Evolutionary conservation across 805 yeast species (phyloP).

Genomic region (Kazachstania bromeliacearum): DNA sequence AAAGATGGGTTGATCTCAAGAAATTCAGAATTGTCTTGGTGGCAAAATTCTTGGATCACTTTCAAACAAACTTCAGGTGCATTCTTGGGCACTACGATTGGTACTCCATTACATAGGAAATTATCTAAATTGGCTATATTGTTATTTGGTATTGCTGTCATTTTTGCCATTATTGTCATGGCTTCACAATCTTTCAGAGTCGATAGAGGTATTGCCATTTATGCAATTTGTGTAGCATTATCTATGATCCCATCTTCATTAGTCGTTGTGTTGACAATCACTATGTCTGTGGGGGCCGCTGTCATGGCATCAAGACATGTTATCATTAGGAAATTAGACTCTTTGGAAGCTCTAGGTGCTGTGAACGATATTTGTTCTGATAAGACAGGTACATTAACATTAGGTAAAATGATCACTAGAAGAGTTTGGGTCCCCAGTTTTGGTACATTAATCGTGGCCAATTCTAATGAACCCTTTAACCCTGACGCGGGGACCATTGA

Average conservation of each 20-base stretch:
- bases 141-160: conserved; percentile 67
- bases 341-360: conserved; percentile 90
- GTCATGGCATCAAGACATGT: conserved; percentile 94
- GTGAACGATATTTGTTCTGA: conserved; percentile 90
- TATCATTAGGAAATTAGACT: conserved; percentile 84
- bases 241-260: conserved; percentile 98
- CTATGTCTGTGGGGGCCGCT: conserved; percentile 90
- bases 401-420: conserved; percentile 82
- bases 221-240: conserved; percentile 90
- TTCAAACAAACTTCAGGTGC: conserved; percentile 50
- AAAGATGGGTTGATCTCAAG: conserved; percentile 19
- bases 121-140: conserved; percentile 68
- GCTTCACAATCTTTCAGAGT: conserved; percentile 70
- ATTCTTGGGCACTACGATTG: conserved; percentile 64
- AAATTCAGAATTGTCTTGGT: conserved; percentile 35
- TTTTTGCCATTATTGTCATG: conserved; percentile 81
- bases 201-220: conserved; percentile 73
- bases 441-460: conserved; percentile 52
- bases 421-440: conserved; percentile 78
- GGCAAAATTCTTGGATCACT: conserved; percentile 32
- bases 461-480: conserved; percentile 70
- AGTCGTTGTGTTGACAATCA: conserved; percentile 94
- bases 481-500: conserved; percentile 88
- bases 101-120: conserved; percentile 74
- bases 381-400: conserved; percentile 85